Base-by-base conservation (phyloP, 192 early-diverging fungal species). In the Spizellomyces punctatus region DNA sequence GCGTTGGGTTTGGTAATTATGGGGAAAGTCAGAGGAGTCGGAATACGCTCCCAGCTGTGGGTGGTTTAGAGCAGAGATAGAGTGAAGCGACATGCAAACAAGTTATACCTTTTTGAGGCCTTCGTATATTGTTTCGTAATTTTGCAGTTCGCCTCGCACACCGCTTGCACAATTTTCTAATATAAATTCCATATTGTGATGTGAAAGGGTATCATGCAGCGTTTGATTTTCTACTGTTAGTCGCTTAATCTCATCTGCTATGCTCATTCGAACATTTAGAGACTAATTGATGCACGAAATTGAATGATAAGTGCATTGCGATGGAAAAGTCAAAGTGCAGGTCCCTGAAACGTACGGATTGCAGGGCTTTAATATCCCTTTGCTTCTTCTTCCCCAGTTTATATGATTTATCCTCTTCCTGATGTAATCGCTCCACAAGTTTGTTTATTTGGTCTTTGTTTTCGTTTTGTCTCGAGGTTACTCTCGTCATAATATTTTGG, bases 181-280 rank as follows among this genome's bases (percentile, higher is more conserved):
- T 16, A 86, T 71, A 54, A 68, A 68, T 45, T 75, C 67, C 43
- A 85, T 74, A 17, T 74, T 67, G 41, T 77, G 72, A 44, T 78
- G 72, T 17, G 83, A 72, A 8, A 86, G 71, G 14, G 56, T 71
- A 57, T 86, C 85, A 16, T 74, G 69, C 44, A 85, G 71, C 9
- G 54, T 72, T 27, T 80, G 68, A 36, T 74, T 83, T 47, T 83
- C 72, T 12, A 79, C 43, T 6, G 79, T 77, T n/a, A 85, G 79
- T 19, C 81, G 79, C 44, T 85, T 85, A 63, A 86, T 83, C 56
- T 86, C 85, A n/a, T 84, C 81, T 1, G 81, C 79, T 8, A 81
- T 59, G 8, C 61, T 65, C 49, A 86, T 77, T 42, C 85, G 71
- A 17, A 78, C 67, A 45, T 77, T 76, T 7, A 86, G 60, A 14